Base-by-base conservation (phyloP, 1,139 yeast species). In the Kluyveromyces marxianus region DNA sequence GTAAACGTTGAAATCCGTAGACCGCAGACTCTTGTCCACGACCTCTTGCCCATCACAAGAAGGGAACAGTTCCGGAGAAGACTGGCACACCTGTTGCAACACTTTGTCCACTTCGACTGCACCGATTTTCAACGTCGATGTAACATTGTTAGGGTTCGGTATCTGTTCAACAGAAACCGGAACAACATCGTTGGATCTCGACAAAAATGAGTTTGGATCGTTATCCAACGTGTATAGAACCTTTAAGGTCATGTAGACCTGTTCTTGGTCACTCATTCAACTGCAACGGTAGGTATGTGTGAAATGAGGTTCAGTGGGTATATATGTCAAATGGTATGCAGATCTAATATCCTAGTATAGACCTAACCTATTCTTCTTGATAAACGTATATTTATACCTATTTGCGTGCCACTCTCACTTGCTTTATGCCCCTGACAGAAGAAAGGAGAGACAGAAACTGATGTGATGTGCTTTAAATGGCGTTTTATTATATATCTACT, bases 1-100 rank as follows among this genome's bases (percentile, higher is more conserved):
- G 62, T 83, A 83, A 24, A 83, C 77, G 37, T 85, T 84, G 58
- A 79, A 83, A 58, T 83, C 92, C 48, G 49, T 43, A 8, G 43
- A 26, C 14, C n/a, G 33, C 25, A 41, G 35, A 36, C 41, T 42
- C 26, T 40, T 40, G 36, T 48, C 41, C 27, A 34, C n/a, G 7
- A 37, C 14, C 28, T 10, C 25, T 26, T 27, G 35, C 48, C 53
- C 34, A 43, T 44, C 31, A 42, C 43, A 45, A 44, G 50, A 30
- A 45, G 52, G 35, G 35, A 63, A 50, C n/a, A 64, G 53, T 47
- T 64, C 68, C 3, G 68, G 68, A 1, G 67, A 63, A 40, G 60
- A 62, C 26, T 47, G 29, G 41, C 54, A 59, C 6, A 64, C 55
- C 44, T 61, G 63, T n/a, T 60, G 50, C 37, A 63, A 43, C 4